Evolutionary conservation across 768 basidiomycete genomes (phyloP).

Genomic region (Hysterangium stoloniferum): DNA sequence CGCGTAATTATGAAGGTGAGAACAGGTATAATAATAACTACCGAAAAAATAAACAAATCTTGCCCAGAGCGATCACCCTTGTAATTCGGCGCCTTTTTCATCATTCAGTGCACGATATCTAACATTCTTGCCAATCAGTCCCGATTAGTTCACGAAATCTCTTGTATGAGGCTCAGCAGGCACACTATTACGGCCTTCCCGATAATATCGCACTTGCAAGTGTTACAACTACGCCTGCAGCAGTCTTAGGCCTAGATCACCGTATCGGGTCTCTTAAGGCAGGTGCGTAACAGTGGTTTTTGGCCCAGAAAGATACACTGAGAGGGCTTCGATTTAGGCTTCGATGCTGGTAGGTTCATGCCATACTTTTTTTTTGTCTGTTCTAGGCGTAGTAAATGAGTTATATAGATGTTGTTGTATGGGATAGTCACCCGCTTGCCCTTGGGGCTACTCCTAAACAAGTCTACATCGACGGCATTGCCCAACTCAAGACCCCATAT

Average conservation of each 20-base stretch:
- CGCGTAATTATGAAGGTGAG: slow-evolving; percentile 45
- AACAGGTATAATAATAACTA: not conserved
- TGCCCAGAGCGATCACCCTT: not conserved
- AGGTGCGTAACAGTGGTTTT: slow-evolving; percentile 27
- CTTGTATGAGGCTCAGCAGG: slow-evolving; percentile 54
- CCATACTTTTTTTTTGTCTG: slow-evolving; percentile 9
- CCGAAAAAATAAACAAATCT: not conserved
- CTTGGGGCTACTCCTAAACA: slow-evolving; percentile 74
- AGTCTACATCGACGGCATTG: slow-evolving; percentile 80
- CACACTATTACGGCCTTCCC: slow-evolving; percentile 66
- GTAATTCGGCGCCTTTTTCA: not conserved
- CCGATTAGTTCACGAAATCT: slow-evolving; percentile 44
- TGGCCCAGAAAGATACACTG: not conserved
- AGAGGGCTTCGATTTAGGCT: slow-evolving; percentile 32
- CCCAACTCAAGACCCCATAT: slow-evolving; percentile 48
- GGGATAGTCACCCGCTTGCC: slow-evolving; percentile 71
- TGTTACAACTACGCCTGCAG: slow-evolving; percentile 67
- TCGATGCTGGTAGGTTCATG: slow-evolving; percentile 51
- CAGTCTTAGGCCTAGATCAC: slow-evolving; percentile 64
- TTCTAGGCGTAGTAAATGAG: slow-evolving; percentile 34
- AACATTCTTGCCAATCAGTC: slow-evolving; percentile 30
- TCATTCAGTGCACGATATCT: slow-evolving; percentile 3
- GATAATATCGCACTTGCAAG: slow-evolving; percentile 56
- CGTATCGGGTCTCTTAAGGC: slow-evolving; percentile 61
- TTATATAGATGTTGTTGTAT: slow-evolving; percentile 59